Conservation (phyloP, 345 rosid species). For the Salix suchowensis region DNA sequence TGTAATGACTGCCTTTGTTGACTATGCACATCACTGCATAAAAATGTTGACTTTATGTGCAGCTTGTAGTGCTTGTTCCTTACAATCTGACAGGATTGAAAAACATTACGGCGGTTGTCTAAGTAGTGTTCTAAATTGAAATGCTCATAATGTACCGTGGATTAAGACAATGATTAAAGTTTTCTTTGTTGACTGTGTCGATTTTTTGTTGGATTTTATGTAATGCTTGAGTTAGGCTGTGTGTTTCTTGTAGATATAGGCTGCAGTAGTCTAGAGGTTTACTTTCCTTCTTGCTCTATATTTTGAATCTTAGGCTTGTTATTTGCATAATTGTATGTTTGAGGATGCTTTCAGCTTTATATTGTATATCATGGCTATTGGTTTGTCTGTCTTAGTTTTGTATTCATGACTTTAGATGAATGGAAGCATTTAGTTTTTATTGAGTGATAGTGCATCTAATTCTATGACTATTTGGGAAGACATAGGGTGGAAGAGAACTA, state of each 20-base stretch:
- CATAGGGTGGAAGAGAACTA: neutral
- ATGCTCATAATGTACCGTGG: too few species aligned
- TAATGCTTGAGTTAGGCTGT: neutral
- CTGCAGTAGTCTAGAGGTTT: neutral
- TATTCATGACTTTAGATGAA: neutral
- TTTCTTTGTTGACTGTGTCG: neutral
- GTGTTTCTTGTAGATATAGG: neutral
- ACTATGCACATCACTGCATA: neutral
- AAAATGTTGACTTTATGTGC: neutral
- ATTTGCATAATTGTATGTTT: neutral
- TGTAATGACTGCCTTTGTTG: neutral
- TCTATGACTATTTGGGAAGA: neutral
- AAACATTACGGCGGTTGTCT: neutral
- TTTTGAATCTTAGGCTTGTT: neutral
- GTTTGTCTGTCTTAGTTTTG: neutral
- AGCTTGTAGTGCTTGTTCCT: neutral
- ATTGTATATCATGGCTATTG: neutral
- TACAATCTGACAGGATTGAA: neutral
- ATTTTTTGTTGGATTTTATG: neutral
- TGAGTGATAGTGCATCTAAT: neutral
- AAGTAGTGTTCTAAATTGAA: neutral
- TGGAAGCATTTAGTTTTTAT: neutral
- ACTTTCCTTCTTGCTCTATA: neutral
- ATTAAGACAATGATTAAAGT: too few species aligned
- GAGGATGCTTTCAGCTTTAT: neutral